Evolutionary conservation across 2,329 filamentous ascomycete genomes (phyloP), one percentile per base, ranked within the genome.

Genomic region (Cadophora gregata): DNA sequence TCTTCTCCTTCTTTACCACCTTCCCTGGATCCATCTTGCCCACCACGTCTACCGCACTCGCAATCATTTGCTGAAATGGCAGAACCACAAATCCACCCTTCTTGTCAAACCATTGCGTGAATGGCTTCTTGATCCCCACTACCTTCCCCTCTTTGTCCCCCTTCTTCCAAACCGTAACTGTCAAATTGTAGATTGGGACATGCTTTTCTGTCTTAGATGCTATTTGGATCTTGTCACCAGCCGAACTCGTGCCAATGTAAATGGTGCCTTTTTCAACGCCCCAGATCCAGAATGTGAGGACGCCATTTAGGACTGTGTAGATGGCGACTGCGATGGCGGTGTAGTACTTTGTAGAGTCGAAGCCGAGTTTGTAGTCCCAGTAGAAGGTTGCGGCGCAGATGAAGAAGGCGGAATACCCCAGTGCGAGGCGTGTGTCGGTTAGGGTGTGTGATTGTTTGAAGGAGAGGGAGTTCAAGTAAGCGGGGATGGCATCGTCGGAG

Each of bases 331-430:
- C 95, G 47, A 84, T 86, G 3, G 91, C 86, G 0, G 95, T 96
- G 82, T 89, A 95, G 70, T 85, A 81, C 80, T 96, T 96, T 21
- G 94, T 97, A 68, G 81, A 83, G 70, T 97, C 93, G 85, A 96
- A 98, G 73, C 94, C 95, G 58, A 93, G 84, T 77, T 92, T 93
- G 82, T 93, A 97, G 84, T 99, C 96, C 82, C 93, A 94, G 69
- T 88, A 88, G 83, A 98, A 98, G 74, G 93, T 93, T 68, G 88
- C 90, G 25, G 85, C 94, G 21, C 93, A 90, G 69, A 97, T 88
- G 67, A 85, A 78, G 75, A 98, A 93, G 68, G 93, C 92, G 24
- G 84, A 80, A 81, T 96, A 98, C 70, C 96, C 96, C 9, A 99
- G 84, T 0, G 83, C 85, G 55, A 99, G 88, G 63, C 93, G 92